Evolutionary conservation across 768 basidiomycete genomes (phyloP).

Genomic region (Coprinopsis cinerea): DNA sequence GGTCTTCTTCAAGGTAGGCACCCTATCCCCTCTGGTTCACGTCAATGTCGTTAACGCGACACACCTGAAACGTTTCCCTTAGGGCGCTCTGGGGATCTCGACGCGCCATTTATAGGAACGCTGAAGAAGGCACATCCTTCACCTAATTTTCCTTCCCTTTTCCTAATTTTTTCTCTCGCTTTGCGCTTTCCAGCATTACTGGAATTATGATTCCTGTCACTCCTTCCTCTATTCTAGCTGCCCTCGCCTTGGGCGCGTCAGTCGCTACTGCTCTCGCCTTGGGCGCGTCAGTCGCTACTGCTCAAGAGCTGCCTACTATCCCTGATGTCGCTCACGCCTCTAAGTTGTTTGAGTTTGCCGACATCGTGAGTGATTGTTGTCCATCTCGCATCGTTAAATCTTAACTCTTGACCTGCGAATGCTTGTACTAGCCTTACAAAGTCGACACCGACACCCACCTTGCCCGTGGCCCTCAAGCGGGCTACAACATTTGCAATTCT

Average conservation of each 20-base stretch:
- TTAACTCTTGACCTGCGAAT: slow-evolving; percentile 24
- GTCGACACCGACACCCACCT: slow-evolving; percentile 13
- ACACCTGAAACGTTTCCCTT: no score
- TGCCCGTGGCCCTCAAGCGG: slow-evolving; percentile 37
- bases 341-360: slow-evolving; percentile 18
- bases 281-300: background rate
- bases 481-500: slow-evolving; percentile 56
- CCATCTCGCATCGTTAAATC: background rate
- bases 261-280: background rate
- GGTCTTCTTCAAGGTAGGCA: no score
- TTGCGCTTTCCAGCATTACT: background rate
- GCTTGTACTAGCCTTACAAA: slow-evolving; percentile 7
- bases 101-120: no score
- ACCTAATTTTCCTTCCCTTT: background rate
- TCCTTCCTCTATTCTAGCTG: background rate
- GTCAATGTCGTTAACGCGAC: no score
- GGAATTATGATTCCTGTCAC: background rate
- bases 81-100: no score
- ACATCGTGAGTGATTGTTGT: background rate
- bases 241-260: background rate
- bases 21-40: no score
- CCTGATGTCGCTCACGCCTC: slow-evolving; percentile 35
- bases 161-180: background rate
- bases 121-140: background rate
- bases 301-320: slow-evolving; percentile 17